Evolutionary conservation across 371 early-diverging fungal genomes (phyloP), one percentile per base, ranked within the genome.

Genomic region (Chytridiales sp.): DNA sequence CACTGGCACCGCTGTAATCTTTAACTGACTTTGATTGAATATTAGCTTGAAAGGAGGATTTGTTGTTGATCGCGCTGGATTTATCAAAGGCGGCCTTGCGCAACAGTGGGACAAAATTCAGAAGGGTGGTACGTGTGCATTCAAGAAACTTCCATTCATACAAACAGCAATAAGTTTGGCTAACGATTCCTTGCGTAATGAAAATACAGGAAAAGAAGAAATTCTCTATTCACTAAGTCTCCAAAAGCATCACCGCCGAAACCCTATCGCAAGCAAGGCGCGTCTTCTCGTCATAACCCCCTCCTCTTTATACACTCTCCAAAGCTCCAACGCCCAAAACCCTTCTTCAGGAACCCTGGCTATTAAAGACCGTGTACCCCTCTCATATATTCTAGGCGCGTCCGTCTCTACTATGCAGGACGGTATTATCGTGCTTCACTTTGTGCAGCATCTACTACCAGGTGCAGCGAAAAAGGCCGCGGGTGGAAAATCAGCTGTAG

Each of bases 351-450:
- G 38, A 24, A 51, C 32, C 24, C 51, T 51, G 21, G 32, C 35
- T 11, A 9, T 38, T 35, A 51, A 51, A 32, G 51, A 51, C 13
- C 8, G 9, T 22, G 51, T 51, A 9, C 51, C 51, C 13, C 51
- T 51, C 19, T 38, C 32, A 22, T 34, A 51, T 21, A 9, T 51
- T 21, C 36, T 51, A 11, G 51, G 38, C 27, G 36, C 38, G 4
- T 51, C 51, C 36, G 36, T 51, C 6, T 51, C 51, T 4, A 35
- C 51, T 8, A 8, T 51, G 17, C 19, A 5, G 4, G 51, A 51
- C 27, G 51, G 51, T 4, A 51, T 51, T 21, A 35, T 51, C 8
- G 51, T 51, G 51, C 38, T 51, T 38, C 51, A 51, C 36, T 13
- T 51, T 5, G 32, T 51, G 13, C 15, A 34, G 3, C 24, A 48